Evolutionary conservation across 768 basidiomycete genomes (phyloP).

Genomic region (Mycena crocata): DNA sequence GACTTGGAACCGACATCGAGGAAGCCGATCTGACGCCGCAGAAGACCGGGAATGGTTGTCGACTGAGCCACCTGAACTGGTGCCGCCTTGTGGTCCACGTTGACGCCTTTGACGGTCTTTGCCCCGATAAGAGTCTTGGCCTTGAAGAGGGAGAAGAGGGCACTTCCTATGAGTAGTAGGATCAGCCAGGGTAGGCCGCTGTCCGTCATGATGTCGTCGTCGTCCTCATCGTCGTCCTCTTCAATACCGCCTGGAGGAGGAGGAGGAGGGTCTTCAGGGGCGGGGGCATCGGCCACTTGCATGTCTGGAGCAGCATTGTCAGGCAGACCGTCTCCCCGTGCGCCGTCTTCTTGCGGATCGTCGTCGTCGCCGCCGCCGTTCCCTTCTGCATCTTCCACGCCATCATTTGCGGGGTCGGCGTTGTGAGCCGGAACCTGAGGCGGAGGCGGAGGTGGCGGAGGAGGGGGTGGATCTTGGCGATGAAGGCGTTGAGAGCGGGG

Average conservation of each 20-base stretch:
- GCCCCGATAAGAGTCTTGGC: background rate
- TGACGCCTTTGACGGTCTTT: background rate
- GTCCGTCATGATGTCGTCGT: background rate
- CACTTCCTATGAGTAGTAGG: background rate
- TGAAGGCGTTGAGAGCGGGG: background rate
- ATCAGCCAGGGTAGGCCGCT: background rate
- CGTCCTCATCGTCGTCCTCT: background rate
- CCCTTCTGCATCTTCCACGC: background rate
- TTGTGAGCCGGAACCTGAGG: background rate
- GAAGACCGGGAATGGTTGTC: background rate
- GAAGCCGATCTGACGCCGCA: background rate
- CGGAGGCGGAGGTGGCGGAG: background rate
- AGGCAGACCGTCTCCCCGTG: background rate
- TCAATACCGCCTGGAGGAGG: slow-evolving; percentile 9
- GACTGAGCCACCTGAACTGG: background rate
- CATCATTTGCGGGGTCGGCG: too few relatives aligned
- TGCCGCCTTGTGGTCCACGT: background rate
- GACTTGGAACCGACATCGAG: background rate
- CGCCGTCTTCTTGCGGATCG: background rate
- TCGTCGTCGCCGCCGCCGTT: background rate
- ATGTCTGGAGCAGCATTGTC: background rate
- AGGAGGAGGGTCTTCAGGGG: slow-evolving; percentile 12
- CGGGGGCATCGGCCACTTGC: background rate
- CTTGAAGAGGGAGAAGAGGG: background rate
- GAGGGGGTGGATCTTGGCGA: background rate